These are phyloP conservation scores for Boletus patriciae DNA, from an alignment of 768 basidiomycete species.

Conservation along the genomic window DNA sequence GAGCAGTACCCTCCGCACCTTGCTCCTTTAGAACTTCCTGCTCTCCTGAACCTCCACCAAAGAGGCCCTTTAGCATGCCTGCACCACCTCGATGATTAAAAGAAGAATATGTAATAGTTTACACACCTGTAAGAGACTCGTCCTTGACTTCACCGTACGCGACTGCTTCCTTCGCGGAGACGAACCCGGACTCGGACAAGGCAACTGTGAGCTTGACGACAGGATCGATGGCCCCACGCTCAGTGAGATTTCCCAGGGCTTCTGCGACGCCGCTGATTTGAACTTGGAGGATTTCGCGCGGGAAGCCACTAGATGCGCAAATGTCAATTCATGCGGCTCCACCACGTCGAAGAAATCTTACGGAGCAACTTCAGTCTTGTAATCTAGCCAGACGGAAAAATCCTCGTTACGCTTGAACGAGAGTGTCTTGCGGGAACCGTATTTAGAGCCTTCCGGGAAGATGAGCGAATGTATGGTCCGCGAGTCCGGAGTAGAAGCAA, in stretches of 20 bases:
- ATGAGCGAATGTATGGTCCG: constrained; percentile 74
- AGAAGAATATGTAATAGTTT: not conserved
- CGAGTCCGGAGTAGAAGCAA: constrained; percentile 52
- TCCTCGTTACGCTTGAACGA: constrained; percentile 86
- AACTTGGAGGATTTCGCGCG: constrained; percentile 70
- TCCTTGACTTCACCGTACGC: constrained; percentile 81
- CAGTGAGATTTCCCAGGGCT: constrained; percentile 81
- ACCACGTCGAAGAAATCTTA: constrained; percentile 37
- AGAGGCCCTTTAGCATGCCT: constrained; percentile 89
- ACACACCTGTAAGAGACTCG: constrained; percentile 69
- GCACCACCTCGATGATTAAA: constrained; percentile 14
- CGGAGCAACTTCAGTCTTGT: constrained; percentile 65
- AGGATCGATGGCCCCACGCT: constrained; percentile 75
- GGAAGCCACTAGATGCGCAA: constrained; percentile 54
- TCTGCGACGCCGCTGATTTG: constrained; percentile 71
- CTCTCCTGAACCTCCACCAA: constrained; percentile 57
- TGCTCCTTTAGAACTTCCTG: constrained; percentile 33
- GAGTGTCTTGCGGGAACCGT: constrained; percentile 80
- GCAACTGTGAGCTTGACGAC: constrained; percentile 83
- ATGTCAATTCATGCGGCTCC: constrained; percentile 3
- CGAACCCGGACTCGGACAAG: constrained; percentile 84
- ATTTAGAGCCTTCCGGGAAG: constrained; percentile 76
- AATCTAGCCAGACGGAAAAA: constrained; percentile 74
- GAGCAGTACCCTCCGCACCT: constrained; percentile 13
- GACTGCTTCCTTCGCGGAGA: constrained; percentile 76